Conservation (phyloP, 306 rosid genomes). For the Lathyrus oleraceus region DNA sequence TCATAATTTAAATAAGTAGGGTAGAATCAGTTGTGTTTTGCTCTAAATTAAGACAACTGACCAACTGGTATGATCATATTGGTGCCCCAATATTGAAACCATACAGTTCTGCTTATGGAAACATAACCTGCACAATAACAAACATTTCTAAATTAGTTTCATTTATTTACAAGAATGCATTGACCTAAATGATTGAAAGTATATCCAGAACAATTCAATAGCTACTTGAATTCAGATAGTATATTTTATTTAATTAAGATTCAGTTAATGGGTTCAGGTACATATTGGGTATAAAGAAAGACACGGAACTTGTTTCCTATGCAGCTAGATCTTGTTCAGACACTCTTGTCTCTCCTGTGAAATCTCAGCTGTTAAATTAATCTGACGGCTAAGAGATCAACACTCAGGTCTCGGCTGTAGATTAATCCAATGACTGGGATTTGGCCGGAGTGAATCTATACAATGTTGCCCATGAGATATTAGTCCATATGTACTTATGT, state of each 20-base stretch:
- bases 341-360: neutral
- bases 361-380: neutral
- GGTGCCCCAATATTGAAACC: conserved; percentile 2
- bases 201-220: neutral
- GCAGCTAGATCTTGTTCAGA: neutral
- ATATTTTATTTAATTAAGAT: neutral
- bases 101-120: neutral
- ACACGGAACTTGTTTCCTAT: neutral
- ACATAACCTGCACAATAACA: neutral
- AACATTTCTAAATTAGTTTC: conserved; percentile 7
- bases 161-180: neutral
- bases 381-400: neutral
- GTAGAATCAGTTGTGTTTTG: neutral
- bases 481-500: neutral
- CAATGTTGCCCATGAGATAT: neutral
- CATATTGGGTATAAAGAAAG: no score
- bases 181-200: neutral
- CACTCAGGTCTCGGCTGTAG: neutral
- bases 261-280: neutral
- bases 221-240: neutral
- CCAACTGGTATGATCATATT: conserved; percentile 2
- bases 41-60: conserved; percentile 9
- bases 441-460: neutral
- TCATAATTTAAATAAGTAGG: conserved; percentile 20
- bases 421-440: neutral